Evolutionary conservation across 805 yeast genomes (phyloP), one percentile per base, ranked within the genome.

Genomic region (Sugiyamaella qingdaonensis): DNA sequence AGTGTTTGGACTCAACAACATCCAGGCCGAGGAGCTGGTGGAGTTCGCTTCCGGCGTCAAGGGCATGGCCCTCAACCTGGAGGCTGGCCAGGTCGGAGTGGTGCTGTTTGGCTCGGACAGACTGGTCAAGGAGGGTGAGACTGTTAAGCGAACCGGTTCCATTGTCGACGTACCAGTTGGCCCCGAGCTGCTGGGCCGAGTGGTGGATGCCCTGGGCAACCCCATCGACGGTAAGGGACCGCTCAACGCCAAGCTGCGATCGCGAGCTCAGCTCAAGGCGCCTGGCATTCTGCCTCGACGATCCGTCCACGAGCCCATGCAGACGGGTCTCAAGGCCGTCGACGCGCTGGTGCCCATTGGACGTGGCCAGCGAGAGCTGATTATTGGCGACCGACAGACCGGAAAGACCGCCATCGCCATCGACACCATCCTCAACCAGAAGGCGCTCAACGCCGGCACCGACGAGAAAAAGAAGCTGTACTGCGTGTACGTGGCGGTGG

Each of bases 181-280:
- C 71, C 99, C 98, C 69, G 94, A 82, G 71, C 80, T 94, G 77
- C 82, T 94, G 73, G 99, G 99, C 73, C 90, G 99, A 82, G 99
- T 94, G 70, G 97, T 94, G 66, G 99, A 94, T 73, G 99, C 98
- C 73, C 83, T 94, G 70, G 99, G 99, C 82, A 82, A 84, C 85
- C 97, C 99, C 78, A 94, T 94, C 70, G 99, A 94, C 74, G 99
- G 98, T 80, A 94, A 94, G 82, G 99, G 99, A 64, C 99, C 99
- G 77, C 82, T 94, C 67, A 84, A 86, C 71, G 79, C 95, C 68
- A 84, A 80, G 72, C 81, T 84, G 70, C 78, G 84, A 68, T 79
- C 95, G 71, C 88, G 95, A 84, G 98, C 98, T 68, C 97, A 94
- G 84, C 87, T 92, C 68, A 94, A 94, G 83, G 99, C 99, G 68